Evolutionary conservation across 192 early-diverging fungal species (phyloP).

Genomic region (Spizellomyces sp.): DNA sequence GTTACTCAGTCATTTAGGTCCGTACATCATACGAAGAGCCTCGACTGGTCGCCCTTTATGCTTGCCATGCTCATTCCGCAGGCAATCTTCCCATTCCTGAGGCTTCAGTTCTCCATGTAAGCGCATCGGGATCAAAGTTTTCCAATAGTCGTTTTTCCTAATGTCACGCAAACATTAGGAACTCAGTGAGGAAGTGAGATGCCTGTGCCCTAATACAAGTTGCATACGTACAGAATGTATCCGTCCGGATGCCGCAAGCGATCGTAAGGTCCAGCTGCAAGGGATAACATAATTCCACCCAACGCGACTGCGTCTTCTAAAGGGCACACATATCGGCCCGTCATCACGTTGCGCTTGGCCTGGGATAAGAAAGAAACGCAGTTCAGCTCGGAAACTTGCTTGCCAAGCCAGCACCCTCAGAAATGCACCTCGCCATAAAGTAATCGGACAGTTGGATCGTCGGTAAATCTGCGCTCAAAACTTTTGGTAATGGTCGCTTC

Average conservation of each 20-base stretch:
- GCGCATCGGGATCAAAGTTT: slow-evolving; percentile 14
- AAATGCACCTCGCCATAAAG: slow-evolving; percentile 56
- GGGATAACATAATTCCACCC: slow-evolving; percentile 53
- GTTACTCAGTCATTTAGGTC: background rate
- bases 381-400: background rate
- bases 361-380: background rate
- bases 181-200: background rate
- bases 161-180: background rate
- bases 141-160: slow-evolving; percentile 30
- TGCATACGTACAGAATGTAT: slow-evolving; percentile 44
- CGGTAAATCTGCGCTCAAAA: slow-evolving; percentile 31
- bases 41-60: slow-evolving; percentile 18
- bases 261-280: slow-evolving; percentile 47
- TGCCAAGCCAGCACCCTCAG: background rate
- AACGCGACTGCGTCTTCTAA: slow-evolving; percentile 45
- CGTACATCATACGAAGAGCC: slow-evolving; percentile 24
- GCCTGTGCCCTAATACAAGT: background rate
- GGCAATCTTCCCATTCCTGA: slow-evolving; percentile 27
- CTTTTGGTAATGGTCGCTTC: slow-evolving; percentile 48
- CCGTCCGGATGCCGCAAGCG: slow-evolving; percentile 39
- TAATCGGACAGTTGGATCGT: slow-evolving; percentile 43
- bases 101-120: slow-evolving; percentile 25
- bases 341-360: slow-evolving; percentile 58
- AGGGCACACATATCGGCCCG: slow-evolving; percentile 53
- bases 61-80: slow-evolving; percentile 26